Percentiles rank a stretch among this genome's conserved stretches.
Conservation (phyloP, 345 rosid genomes). For the Hibiscus syriacus region DNA sequence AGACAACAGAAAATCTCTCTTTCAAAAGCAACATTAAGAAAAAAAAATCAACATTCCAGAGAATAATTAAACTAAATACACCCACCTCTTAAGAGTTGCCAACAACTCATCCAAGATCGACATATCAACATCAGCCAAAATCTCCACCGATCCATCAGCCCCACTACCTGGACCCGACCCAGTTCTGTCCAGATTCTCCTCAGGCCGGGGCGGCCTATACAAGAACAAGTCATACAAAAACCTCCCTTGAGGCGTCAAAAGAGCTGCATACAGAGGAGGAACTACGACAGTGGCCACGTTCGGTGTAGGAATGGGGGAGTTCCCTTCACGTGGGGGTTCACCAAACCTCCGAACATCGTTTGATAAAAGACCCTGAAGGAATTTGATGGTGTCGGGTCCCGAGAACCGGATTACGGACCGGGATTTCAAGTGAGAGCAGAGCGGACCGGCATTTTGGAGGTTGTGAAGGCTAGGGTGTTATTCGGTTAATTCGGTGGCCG, state of each 20-base stretch:
- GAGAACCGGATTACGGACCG: constrained; percentile 78
- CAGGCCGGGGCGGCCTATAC: constrained; percentile 41
- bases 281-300: constrained; percentile 38
- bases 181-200: constrained; percentile 47
- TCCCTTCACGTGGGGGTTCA: constrained; percentile 30
- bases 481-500: too few relatives aligned
- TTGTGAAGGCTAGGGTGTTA: constrained; percentile 26
- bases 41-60: neutral
- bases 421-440: constrained; percentile 56
- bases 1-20: neutral
- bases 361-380: constrained; percentile 79
- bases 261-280: constrained; percentile 74
- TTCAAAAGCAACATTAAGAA: neutral
- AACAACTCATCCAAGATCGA: constrained; percentile 65
- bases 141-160: constrained; percentile 36
- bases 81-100: constrained; percentile 63
- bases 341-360: constrained; percentile 63
- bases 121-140: constrained; percentile 72
- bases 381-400: constrained; percentile 85
- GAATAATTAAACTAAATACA: neutral
- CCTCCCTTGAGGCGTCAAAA: constrained; percentile 82
- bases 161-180: constrained; percentile 67
- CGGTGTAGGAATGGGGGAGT: constrained; percentile 43
- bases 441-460: constrained; percentile 33
- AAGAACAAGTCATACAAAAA: constrained; percentile 77